Evolutionary conservation across 2,329 filamentous ascomycete species (phyloP).

Genomic region (Raffaelea albimanens): DNA sequence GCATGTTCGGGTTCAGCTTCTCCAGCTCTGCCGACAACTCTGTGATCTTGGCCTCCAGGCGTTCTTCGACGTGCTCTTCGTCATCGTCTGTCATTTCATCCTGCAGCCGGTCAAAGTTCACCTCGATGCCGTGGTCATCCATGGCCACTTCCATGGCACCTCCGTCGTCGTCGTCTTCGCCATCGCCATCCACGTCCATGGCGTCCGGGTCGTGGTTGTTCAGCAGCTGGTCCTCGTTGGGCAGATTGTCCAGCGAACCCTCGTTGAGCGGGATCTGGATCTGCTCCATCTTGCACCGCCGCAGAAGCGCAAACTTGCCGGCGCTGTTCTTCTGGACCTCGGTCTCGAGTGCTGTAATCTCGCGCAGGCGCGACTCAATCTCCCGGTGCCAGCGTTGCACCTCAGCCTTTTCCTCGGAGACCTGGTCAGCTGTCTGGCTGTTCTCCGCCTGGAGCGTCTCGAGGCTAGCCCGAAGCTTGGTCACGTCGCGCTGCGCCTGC

Average conservation of each 20-base stretch:
- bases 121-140: constrained; percentile 84
- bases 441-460: constrained; percentile 60
- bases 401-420: constrained; percentile 69
- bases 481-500: constrained; percentile 65
- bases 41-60: constrained; percentile 68
- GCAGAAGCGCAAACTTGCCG: constrained; percentile 72
- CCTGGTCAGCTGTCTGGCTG: constrained; percentile 60
- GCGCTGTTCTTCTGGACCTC: constrained; percentile 79
- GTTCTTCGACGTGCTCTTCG: constrained; percentile 56
- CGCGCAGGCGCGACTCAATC: constrained; percentile 64
- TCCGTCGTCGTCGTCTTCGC: constrained; percentile 49
- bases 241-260: constrained; percentile 74
- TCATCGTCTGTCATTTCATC: constrained; percentile 64
- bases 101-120: constrained; percentile 74
- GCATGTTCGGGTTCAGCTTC: constrained; percentile 94
- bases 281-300: constrained; percentile 88
- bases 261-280: constrained; percentile 71
- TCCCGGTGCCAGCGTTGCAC: constrained; percentile 77
- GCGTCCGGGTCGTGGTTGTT: constrained; percentile 71
- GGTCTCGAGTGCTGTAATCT: constrained; percentile 70
- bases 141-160: constrained; percentile 54
- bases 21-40: constrained; percentile 71
- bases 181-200: constrained; percentile 82
- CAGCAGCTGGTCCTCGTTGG: constrained; percentile 73
- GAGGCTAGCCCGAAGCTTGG: constrained; percentile 62